Conservation (phyloP, 2,329 filamentous ascomycete species). For the Claviceps digitariae region DNA sequence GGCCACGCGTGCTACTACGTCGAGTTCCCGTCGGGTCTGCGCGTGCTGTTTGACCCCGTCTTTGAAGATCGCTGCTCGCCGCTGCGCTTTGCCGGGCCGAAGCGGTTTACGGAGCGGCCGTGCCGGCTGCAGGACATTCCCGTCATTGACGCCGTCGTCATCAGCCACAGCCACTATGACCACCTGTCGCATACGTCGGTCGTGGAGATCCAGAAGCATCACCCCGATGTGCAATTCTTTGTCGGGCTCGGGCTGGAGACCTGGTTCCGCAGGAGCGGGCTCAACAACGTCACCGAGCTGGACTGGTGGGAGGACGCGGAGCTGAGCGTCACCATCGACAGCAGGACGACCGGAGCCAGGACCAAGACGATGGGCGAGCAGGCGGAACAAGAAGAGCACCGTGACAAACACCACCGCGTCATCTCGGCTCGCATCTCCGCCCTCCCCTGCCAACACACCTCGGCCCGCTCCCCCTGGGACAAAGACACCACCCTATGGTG, state of each 20-base stretch:
- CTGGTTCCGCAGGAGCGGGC: constrained; percentile 64
- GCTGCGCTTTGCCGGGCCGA: constrained; percentile 54
- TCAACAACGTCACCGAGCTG: constrained; percentile 70
- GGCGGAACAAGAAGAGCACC: constrained; percentile 9
- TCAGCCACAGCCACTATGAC: constrained; percentile 88
- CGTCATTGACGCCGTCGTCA: constrained; percentile 60
- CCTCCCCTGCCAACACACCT: constrained; percentile 74
- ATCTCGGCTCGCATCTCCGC: constrained; percentile 65
- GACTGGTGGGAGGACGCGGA: constrained; percentile 91
- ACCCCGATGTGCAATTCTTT: constrained; percentile 77
- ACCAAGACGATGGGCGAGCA: too few relatives aligned
- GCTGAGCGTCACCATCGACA: constrained; percentile 38
- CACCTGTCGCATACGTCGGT: constrained; percentile 72
- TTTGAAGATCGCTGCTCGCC: constrained; percentile 82
- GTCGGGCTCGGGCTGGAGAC: constrained; percentile 69
- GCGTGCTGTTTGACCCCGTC: constrained; percentile 74
- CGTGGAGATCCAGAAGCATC: constrained; percentile 51
- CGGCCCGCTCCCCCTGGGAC: constrained; percentile 55
- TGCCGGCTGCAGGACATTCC: constrained; percentile 71
- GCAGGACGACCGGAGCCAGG: too few relatives aligned
- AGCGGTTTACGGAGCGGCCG: constrained; percentile 64
- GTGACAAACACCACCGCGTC: constrained; percentile 12
- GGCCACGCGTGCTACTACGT: constrained; percentile 91
- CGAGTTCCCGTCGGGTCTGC: constrained; percentile 74
- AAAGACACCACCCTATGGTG: constrained; percentile 71